Conservation (phyloP, 495 filamentous ascomycete species). For the Penicillium samsonianum region DNA sequence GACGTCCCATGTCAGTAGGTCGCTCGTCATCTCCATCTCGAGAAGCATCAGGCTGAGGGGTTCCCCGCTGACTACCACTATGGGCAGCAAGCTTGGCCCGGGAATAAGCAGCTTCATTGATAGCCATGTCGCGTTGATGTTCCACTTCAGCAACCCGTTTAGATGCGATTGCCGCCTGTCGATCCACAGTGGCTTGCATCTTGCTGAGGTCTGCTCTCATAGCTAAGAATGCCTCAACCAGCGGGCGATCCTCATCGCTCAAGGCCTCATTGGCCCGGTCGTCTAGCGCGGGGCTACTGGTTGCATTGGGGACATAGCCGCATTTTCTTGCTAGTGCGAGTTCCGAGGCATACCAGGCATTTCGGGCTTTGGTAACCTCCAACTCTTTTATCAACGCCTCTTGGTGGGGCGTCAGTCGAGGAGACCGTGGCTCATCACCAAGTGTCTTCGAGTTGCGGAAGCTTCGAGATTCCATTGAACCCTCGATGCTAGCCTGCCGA, state of each 20-base stretch:
- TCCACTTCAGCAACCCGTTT: slow-evolving; percentile 90
- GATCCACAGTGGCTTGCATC: slow-evolving; percentile 81
- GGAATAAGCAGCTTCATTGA: slow-evolving; percentile 90
- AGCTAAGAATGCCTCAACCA: slow-evolving; percentile 88
- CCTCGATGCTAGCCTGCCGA: slow-evolving; percentile 44
- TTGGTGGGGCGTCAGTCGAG: slow-evolving; percentile 48
- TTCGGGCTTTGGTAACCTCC: slow-evolving; percentile 76
- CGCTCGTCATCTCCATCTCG: slow-evolving; percentile 68
- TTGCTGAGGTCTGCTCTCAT: slow-evolving; percentile 79
- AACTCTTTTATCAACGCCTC: slow-evolving; percentile 74
- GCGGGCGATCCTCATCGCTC: slow-evolving; percentile 83
- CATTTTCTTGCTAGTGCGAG: slow-evolving; percentile 84
- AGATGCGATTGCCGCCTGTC: slow-evolving; percentile 79
- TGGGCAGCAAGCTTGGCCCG: slow-evolving; percentile 90
- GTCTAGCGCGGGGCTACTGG: slow-evolving; percentile 73
- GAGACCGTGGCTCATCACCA: slow-evolving; percentile 49
- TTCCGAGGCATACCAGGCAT: slow-evolving; percentile 97
- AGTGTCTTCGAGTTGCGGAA: slow-evolving; percentile 42
- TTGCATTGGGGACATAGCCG: slow-evolving; percentile 75
- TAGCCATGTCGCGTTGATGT: slow-evolving; percentile 86
- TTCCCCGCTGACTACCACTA: slow-evolving; percentile 67
- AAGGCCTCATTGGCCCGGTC: slow-evolving; percentile 73
- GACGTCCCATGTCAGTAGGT: slow-evolving; percentile 73
- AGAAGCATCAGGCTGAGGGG: slow-evolving; percentile 66
- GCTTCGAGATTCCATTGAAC: slow-evolving; percentile 44